Base-by-base conservation (phyloP, 495 filamentous ascomycete species). In the Lophiotrema nucula region DNA sequence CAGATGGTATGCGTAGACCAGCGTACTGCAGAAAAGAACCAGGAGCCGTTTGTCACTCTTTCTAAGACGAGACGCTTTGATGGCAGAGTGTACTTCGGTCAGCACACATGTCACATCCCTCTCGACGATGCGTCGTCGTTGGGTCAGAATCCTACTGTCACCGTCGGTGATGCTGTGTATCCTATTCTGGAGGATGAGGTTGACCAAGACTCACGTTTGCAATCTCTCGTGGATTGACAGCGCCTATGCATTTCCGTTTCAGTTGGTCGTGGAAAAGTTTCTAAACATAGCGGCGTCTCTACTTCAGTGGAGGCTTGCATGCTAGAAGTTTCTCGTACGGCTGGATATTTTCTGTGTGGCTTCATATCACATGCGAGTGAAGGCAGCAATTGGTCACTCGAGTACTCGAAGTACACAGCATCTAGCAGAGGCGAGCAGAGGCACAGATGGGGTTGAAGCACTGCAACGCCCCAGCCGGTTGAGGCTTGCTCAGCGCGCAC, bases 1-100 rank as follows among this genome's bases (percentile, higher is more conserved):
- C 90, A 96, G 64, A 96, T 98, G 89, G 86, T 98, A 12, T 97
- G 92, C 68, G 81, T 97, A 41, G 84, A 98, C 59, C 93, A 96
- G 65, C 73, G 84, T 16, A 95, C 88, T 4, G 92, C 84, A 0
- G 78, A 83, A 43, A 87, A 83, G 70, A 80, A 84, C 37, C 82
- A 89, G 57, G 92, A 97, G 69, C 93, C 93, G 0, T 95, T 93
- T 69, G 81, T 88, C 1, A 96, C 91, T 0, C 73, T 98, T 25
- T 84, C 85, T 0, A 95, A 93, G 72, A 96, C 89, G 1, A 78
- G 92, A 57, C 81, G 89, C 57, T 80, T 88, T 26, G 83, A 86
- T 27, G 89, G 90, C 0, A 90, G 88, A 72, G 83, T 96, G 12
- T 84, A 86, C 45, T 97, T 97, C 74, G 92, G 92, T 12, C 79